Evolutionary conservation across 2,329 filamentous ascomycete genomes (phyloP).

Genomic region (Curvularia hawaiiensis): DNA sequence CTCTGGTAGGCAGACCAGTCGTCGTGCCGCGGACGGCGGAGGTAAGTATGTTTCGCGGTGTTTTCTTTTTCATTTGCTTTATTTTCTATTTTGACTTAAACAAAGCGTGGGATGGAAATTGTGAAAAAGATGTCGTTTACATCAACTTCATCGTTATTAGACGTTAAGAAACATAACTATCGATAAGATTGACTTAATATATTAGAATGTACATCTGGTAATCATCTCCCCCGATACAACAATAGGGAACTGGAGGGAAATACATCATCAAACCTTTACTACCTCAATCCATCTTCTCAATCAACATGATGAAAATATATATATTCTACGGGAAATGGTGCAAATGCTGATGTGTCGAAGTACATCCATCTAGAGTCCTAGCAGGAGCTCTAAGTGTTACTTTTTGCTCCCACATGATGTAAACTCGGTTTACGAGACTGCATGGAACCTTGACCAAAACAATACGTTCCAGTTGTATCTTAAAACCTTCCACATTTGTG

Average conservation of each 20-base stretch:
- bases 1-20: not conserved
- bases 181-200: not conserved
- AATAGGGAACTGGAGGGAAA: not conserved
- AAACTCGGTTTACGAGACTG: not conserved
- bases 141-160: not conserved
- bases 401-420: too few relatives aligned
- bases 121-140: not conserved
- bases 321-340: not conserved
- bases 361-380: too few relatives aligned
- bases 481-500: not conserved
- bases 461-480: not conserved
- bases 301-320: not conserved
- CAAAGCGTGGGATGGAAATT: not conserved
- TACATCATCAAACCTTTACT: not conserved
- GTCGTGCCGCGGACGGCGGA: conserved; percentile 8
- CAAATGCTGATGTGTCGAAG: not conserved
- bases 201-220: not conserved
- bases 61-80: not conserved
- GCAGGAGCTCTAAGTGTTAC: too few relatives aligned
- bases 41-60: not conserved
- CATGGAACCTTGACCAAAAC: not conserved
- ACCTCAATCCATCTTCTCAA: not conserved
- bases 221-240: not conserved
- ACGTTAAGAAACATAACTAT: not conserved
- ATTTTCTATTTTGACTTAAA: too few relatives aligned